Base-by-base conservation (phyloP, 257 asterid species). In the Nicotiana attenuata region DNA sequence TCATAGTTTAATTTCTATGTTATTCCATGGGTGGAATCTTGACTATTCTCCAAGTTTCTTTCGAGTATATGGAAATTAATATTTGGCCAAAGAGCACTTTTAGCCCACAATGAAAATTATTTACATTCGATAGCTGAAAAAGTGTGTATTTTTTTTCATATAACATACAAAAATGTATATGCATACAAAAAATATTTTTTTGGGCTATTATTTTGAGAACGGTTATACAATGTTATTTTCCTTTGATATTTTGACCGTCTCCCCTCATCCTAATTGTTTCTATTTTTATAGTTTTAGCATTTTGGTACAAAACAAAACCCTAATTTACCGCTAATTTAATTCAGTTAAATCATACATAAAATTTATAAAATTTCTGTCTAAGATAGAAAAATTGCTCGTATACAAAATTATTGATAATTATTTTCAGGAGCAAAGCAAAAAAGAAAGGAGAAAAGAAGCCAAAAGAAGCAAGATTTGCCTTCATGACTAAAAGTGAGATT, bases 401-500 rank as follows among this genome's bases (percentile, higher is more conserved):
- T 13, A 47, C 4, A 45, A 3, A n/a, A 2, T 20, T 16, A 3
- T 64, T 15, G 81, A 19, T 60, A 17, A 66, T 28, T 5, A 13
- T 69, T 82, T 82, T 19, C 81, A 91, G 94, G 68, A 75, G 52
- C n/a, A 88, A 88, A 75, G 82, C 81, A 53, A 91, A 89, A 89
- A 91, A 88, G 86, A 88, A 87, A 77, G 87, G 77, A 19, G 91
- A 82, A 85, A 89, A 89, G 84, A 91, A 88, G 84, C 87, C 82
- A 86, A 85, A 84, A 81, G 87, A 88, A 65, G 86, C 91, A 5
- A 75, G 92, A 78, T 89, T 87, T 52, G 92, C 94, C 38, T 92
- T 92, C 89, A 86, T 89, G 92, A 92, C 96, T 0, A 89, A 90
- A 84, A 90, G 94, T 47, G 96, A 90, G 80, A 89, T 92, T 14